A percentile compares a stretch with the other conserved stretches of the same genome.
Evolutionary conservation across 345 rosid genomes (phyloP).

Genomic region (Bruguiera parviflora): DNA sequence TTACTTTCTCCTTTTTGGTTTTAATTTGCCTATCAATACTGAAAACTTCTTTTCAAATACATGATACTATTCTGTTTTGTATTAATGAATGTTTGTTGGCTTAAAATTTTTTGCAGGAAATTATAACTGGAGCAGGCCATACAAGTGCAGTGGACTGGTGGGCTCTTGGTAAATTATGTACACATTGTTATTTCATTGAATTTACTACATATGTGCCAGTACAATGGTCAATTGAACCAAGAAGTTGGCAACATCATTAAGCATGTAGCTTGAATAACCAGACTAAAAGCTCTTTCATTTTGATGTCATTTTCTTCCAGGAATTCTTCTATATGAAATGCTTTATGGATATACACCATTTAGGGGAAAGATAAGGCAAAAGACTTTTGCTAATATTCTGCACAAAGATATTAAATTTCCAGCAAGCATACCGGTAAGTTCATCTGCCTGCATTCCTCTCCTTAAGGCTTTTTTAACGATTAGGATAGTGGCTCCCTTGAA

Average conservation of each 20-base stretch:
- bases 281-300: background rate
- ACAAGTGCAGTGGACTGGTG: constrained; percentile 99
- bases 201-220: background rate
- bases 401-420: constrained; percentile 82
- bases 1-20: too few species aligned
- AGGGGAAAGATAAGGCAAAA: constrained; percentile 94
- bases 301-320: constrained; percentile 31
- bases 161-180: constrained; percentile 72
- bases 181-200: background rate
- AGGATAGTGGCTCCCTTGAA: too few species aligned
- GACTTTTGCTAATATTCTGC: constrained; percentile 86
- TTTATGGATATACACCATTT: constrained; percentile 94
- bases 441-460: background rate
- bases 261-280: background rate
- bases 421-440: constrained; percentile 53
- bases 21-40: background rate
- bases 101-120: constrained; percentile 52
- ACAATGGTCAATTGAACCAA: background rate
- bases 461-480: background rate
- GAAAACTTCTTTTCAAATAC: background rate
- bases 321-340: constrained; percentile 88
- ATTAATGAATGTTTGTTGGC: too few species aligned
- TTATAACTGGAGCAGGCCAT: constrained; percentile 82
- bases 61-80: background rate
- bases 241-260: background rate